Base-by-base conservation (phyloP, 1,284 basidiomycete genomes). In the Anthracocystis setariae region DNA sequence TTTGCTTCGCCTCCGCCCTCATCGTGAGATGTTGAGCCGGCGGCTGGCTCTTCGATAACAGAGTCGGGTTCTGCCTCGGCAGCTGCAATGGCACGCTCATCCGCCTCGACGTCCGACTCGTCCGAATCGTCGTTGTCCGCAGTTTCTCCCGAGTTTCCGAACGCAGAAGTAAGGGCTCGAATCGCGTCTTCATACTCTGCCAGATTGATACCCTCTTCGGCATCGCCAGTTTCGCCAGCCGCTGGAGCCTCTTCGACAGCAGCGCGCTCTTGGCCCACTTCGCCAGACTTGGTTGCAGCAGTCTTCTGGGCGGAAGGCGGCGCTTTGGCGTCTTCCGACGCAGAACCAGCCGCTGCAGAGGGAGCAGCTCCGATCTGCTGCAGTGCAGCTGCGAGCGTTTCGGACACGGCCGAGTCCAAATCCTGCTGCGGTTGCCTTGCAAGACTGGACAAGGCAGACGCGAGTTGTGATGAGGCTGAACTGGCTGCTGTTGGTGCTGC, bases 101-200 rank as follows among this genome's bases (percentile, higher is more conserved):
- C 76, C 3, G 76, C 73, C 18, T 77, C 76, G n/a, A 66, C 63
- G 21, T 70, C 72, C 27, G 59, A 61, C 20, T 69, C 57, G 2
- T 68, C 71, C 45, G 58, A 58, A 32, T 67, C 70, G 40, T 47
- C 75, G 3, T 67, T 63, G n/a, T 70, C 72, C 2, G 50, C 66
- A 21, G 33, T 62, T 8, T 50, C 23, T 18, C 21, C n/a, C 13
- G 68, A 29, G 18, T 45, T 54, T 15, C 61, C 61, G n/a, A 77
- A 65, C 3, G 76, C 76, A 8, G 70, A 72, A 2, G 70, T 74
- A 37, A 77, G 71, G 5, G 76, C 74, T n/a, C 76, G 73, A 44
- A 77, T 62, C 5, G 76, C 76, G 46, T 77, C 76, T 25, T 73
- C 47, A 48, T 77, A 77, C 35, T 77, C 73, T 37, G 73, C 68